Evolutionary conservation across 495 filamentous ascomycete species (phyloP), one percentile per base, ranked within the genome.

Genomic region (Talaromyces nanjingensis): DNA sequence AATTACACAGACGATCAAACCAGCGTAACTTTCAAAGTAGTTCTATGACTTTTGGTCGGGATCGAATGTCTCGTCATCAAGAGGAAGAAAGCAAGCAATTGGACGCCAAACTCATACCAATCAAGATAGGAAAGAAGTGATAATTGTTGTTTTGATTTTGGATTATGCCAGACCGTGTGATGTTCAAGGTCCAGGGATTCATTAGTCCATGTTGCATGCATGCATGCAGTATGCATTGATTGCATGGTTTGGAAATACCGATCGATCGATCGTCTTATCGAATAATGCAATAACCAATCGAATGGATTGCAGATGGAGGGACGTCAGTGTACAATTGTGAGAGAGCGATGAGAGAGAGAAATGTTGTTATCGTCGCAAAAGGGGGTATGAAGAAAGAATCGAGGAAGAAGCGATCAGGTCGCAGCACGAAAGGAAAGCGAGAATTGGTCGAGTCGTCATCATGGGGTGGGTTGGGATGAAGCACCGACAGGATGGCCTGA

Each of bases 401-500:
- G 45, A 39, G 18, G 60, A 53, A 62, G 31, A 37, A 27, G 52
- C n/a, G 63, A 55, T 27, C 9, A 33, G 34, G 37, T 24, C 20
- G 20, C 29, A 45, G 63, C 6, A 37, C n/a, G 25, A 39, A 42
- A 58, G 42, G 25, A 47, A 60, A 45, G 52, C 24, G 53, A 56
- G 11, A 27, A 27, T 22, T 6, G 22, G 53, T 56, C 53, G 31
- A 25, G 54, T 31, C 29, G 29, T 33, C 42, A 58, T 57, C 18
- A 49, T 49, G 7, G n/a, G 39, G n/a, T 63, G 42, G 25, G 24
- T 20, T 18, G 16, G 29, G 49, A 59, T 59, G 57, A 59, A 27
- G 59, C n/a, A 42, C 20, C 59, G 34, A 22, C 59, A 4, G n/a
- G 68, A 73, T 65, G 56, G 52, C 67, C 74, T 72, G 83, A 18